Percentiles rank a stretch among this genome's conserved stretches.
Evolutionary conservation across 495 filamentous ascomycete genomes (phyloP).

Genomic region (Neurospora intermedia): DNA sequence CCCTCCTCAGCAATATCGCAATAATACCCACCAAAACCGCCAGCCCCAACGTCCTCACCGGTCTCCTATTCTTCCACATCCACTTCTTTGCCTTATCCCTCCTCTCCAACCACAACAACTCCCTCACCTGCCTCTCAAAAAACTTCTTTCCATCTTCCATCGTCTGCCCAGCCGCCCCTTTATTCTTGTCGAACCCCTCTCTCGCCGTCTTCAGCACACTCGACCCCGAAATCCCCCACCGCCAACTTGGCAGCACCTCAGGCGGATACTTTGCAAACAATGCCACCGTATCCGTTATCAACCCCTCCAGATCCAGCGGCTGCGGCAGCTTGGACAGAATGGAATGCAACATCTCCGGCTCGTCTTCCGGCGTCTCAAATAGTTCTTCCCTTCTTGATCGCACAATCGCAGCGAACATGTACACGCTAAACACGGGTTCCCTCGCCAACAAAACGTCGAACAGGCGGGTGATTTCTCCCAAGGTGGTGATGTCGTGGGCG

Average conservation of each 20-base stretch:
- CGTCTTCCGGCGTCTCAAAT: slow-evolving; percentile 67
- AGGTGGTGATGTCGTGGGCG: slow-evolving; percentile 87
- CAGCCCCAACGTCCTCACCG: slow-evolving; percentile 45
- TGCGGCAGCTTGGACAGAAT: slow-evolving; percentile 78
- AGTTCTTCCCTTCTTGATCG: slow-evolving; percentile 69
- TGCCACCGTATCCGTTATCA: slow-evolving; percentile 52
- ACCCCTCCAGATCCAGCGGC: slow-evolving; percentile 69
- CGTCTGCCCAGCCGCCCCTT: background rate
- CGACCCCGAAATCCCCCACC: slow-evolving; percentile 46
- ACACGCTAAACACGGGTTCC: slow-evolving; percentile 76
- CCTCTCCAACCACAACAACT: slow-evolving; percentile 53
- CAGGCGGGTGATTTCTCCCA: slow-evolving; percentile 74
- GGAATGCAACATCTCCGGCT: slow-evolving; percentile 90
- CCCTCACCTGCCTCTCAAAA: slow-evolving; percentile 58
- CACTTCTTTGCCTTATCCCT: slow-evolving; percentile 40
- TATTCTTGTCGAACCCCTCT: slow-evolving; percentile 11
- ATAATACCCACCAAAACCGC: slow-evolving; percentile 53
- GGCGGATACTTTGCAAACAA: slow-evolving; percentile 64
- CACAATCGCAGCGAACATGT: slow-evolving; percentile 85
- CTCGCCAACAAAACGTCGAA: slow-evolving; percentile 84
- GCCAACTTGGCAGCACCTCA: slow-evolving; percentile 62
- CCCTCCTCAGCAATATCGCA: slow-evolving; percentile 30
- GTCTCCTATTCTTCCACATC: slow-evolving; percentile 50
- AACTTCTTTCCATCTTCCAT: slow-evolving; percentile 22
- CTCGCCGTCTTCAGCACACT: slow-evolving; percentile 81